A percentile compares a stretch with the other conserved stretches of the same genome.
Conservation (phyloP, 257 asterid species). For the Salvia rosmarinus region DNA sequence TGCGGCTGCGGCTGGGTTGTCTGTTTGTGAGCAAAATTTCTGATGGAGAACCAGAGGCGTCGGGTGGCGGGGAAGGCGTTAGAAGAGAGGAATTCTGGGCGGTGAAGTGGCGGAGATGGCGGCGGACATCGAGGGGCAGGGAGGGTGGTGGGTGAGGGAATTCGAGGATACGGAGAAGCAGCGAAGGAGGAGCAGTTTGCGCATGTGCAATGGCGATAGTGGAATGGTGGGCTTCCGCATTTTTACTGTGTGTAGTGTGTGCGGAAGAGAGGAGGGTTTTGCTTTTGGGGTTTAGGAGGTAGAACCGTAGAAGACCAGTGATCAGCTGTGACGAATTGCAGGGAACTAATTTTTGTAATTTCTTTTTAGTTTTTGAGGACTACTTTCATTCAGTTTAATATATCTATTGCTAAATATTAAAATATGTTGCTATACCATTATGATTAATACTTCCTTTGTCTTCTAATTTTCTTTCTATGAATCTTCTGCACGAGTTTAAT, state of each 20-base stretch:
- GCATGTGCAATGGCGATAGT: conserved; percentile 50
- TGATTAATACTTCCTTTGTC: no score
- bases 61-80: conserved; percentile 14
- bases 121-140: conserved; percentile 35
- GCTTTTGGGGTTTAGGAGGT: conserved; percentile 27
- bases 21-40: conserved; percentile 51
- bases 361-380: no score
- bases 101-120: conserved; percentile 21
- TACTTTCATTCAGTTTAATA: no score
- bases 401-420: no score
- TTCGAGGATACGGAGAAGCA: conserved; percentile 38
- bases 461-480: no score
- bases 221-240: conserved; percentile 62
- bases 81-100: conserved; percentile 20
- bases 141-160: conserved; percentile 25
- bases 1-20: neutral
- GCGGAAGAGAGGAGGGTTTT: conserved; percentile 35
- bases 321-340: conserved; percentile 29
- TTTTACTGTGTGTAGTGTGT: conserved; percentile 31
- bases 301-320: conserved; percentile 21
- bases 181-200: conserved; percentile 46
- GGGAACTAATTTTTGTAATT: neutral
- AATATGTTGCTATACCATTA: no score
- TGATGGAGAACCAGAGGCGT: conserved; percentile 29
- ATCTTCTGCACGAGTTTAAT: no score